A percentile compares a stretch with the other conserved stretches of the same genome.
Conservation (phyloP, 73 alveolate species). For the Symbiodinium natans region DNA sequence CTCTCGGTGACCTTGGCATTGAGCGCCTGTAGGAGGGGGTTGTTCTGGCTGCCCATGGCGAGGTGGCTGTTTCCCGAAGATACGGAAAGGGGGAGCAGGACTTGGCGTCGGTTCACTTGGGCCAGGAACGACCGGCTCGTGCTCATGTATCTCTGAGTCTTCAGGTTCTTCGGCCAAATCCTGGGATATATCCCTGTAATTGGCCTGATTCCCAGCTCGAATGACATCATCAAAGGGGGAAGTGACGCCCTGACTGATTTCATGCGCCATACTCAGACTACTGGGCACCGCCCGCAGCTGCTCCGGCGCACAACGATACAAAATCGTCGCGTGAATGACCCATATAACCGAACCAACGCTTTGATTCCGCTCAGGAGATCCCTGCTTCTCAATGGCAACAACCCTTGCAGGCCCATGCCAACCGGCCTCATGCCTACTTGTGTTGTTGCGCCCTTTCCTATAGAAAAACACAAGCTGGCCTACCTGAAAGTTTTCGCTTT, state of each 20-base stretch:
- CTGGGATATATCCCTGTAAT: background rate
- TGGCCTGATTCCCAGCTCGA: background rate
- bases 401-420: slow-evolving; percentile 4
- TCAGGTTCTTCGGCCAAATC: background rate
- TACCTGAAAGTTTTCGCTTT: background rate
- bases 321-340: background rate
- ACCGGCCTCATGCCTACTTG: background rate
- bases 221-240: background rate
- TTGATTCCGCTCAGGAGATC: too few species aligned
- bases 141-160: background rate
- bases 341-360: background rate
- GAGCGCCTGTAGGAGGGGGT: background rate
- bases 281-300: background rate
- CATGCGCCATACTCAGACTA: background rate
- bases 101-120: background rate
- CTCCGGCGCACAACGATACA: slow-evolving; percentile 3
- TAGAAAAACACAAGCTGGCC: slow-evolving; percentile 3
- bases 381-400: background rate
- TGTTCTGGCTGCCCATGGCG: background rate
- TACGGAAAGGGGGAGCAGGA: background rate
- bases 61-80: background rate
- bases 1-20: background rate
- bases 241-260: background rate
- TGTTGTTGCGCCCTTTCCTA: background rate
- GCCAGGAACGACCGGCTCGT: background rate